Evolutionary conservation across 306 rosid species (phyloP).

Genomic region (Fagus crenata): DNA sequence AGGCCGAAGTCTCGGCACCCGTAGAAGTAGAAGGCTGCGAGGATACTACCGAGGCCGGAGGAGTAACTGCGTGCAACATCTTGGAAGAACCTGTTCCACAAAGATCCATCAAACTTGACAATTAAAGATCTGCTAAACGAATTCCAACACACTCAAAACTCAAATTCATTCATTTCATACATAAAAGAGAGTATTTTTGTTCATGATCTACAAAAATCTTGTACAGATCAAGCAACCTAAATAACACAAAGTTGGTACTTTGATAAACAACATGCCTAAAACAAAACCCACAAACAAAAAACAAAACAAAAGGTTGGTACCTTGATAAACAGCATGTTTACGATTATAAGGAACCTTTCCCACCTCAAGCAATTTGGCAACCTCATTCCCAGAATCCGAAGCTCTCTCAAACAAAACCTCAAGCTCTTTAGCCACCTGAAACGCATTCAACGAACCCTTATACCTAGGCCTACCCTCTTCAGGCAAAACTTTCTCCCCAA

Average conservation of each 20-base stretch:
- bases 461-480: constrained; percentile 44
- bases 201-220: background rate
- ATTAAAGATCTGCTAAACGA: constrained; percentile 16
- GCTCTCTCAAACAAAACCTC: constrained; percentile 76
- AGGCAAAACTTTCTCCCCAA: constrained; percentile 75
- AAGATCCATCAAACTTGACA: constrained; percentile 26
- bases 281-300: background rate
- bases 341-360: constrained; percentile 68
- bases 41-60: constrained; percentile 53
- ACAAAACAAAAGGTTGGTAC: constrained; percentile 8
- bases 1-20: constrained; percentile 46
- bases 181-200: background rate
- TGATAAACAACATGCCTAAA: background rate
- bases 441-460: constrained; percentile 52
- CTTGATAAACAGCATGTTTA: constrained; percentile 56
- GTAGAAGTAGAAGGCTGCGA: constrained; percentile 74
- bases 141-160: constrained; percentile 16
- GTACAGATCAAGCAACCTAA: constrained; percentile 13
- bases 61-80: constrained; percentile 63
- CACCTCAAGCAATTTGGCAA: constrained; percentile 74
- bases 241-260: background rate
- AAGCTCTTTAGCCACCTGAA: constrained; percentile 73
- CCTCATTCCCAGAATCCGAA: constrained; percentile 69
- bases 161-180: background rate
- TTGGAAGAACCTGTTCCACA: constrained; percentile 64